Base-by-base conservation (phyloP, 2,329 filamentous ascomycete species). In the Talaromyces sp. region DNA sequence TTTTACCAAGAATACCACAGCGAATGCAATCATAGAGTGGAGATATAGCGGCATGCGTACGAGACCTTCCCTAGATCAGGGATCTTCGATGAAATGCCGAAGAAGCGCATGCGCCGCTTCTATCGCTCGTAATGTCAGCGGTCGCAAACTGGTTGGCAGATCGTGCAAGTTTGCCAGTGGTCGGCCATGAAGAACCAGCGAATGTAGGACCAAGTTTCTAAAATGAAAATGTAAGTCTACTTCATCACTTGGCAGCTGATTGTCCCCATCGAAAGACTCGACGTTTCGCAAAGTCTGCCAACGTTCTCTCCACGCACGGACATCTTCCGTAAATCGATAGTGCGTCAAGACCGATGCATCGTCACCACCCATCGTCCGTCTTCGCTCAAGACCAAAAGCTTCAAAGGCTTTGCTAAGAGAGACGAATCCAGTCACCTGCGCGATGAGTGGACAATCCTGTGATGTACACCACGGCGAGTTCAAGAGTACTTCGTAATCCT, bases 351-450 rank as follows among this genome's bases (percentile, higher is more conserved):
- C 82, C 5, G 79, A 74, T 2, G 79, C 73, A 61, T 83, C 82
- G 0, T 77, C 75, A 3, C 77, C 72, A 0, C 80, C 78, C 1
- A 85, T 76, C 0, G 77, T 75, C 8, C 81, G 77, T 5, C 81
- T 78, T 0, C 74, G 79, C 31, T 85, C 83, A 0, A 79, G 78
- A 0, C 84, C 83, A 53, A 86, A 40, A 85, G 84, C 83, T 77
- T 58, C 81, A 74, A 58, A 84, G 76, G 65, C 81, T 80, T 60
- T 80, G 25, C 79, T 78, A 66, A 86, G 72, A 8, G 85, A 84
- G 0, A 79, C 78, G 59, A 86, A 75, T 2, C 86, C 67, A 0
- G 80, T 79, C 6, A 86, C 82, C 66, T 86, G 84, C 36, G 82
- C 83, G 40, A 81, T 76, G 0, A 86, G 75, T 15, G 38, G 15